Evolutionary conservation across 352 stramenopile species (phyloP).

Genomic region (Phytophthora brassicae): DNA sequence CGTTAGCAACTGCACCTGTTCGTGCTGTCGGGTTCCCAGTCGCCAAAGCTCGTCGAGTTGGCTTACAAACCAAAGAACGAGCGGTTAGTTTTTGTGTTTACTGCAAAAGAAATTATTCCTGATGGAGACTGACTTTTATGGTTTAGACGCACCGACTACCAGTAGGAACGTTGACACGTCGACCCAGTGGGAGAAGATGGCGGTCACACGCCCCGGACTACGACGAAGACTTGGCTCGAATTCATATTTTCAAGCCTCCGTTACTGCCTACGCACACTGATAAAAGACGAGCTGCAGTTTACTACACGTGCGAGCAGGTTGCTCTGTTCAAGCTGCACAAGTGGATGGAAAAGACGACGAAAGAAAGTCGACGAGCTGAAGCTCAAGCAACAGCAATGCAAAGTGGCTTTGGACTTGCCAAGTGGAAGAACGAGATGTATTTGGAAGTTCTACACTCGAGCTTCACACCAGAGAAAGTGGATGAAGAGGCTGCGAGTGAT

Average conservation of each 20-base stretch:
- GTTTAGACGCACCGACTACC: constrained; percentile 26
- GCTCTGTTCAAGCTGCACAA: constrained; percentile 74
- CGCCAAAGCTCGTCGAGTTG: constrained; percentile 13
- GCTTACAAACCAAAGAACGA: constrained; percentile 28
- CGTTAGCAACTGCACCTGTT: background rate
- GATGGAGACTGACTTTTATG: constrained; percentile 8
- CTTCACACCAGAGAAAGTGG: constrained; percentile 11
- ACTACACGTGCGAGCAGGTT: constrained; percentile 75
- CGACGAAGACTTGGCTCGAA: constrained; percentile 40
- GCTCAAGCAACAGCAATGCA: background rate
- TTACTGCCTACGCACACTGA: constrained; percentile 34
- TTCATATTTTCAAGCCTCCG: constrained; percentile 35
- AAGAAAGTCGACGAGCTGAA: constrained; percentile 24
- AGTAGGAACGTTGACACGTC: constrained; percentile 14
- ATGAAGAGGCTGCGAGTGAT: background rate
- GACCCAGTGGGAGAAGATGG: constrained; percentile 33
- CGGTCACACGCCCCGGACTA: constrained; percentile 38
- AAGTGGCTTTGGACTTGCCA: constrained; percentile 8
- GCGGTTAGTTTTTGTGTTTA: constrained; percentile 13
- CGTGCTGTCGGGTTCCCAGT: constrained; percentile 24
- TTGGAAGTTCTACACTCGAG: constrained; percentile 69
- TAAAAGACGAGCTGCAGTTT: constrained; percentile 59
- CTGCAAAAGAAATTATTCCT: background rate
- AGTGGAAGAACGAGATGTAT: constrained; percentile 73
- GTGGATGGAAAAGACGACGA: constrained; percentile 47